Evolutionary conservation across 1,139 yeast species (phyloP), one percentile per base, ranked within the genome.

Genomic region (Geotrichum aggregatum): DNA sequence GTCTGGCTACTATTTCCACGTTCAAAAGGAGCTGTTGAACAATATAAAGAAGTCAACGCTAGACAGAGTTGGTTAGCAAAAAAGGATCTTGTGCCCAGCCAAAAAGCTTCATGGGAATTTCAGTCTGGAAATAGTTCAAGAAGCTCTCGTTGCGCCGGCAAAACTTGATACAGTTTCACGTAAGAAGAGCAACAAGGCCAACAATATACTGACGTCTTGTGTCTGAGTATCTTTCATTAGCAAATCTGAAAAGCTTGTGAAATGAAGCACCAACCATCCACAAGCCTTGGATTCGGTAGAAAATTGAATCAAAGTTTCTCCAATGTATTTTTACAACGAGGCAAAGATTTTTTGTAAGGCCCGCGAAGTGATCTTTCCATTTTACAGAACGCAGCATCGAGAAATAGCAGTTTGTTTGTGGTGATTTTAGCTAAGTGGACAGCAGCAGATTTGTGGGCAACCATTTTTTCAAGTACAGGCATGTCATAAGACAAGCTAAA

Each of bases 11-110:
- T 3, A 40, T 40, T 3, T 40, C 11, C 7, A 28, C 21, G 19
- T 22, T 22, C 3, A 40, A 14, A 8, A 31, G 44, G n/a, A 40
- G 11, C 10, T 13, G 28, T 10, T 11, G 16, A 8, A 40, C 5
- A n/a, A 40, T 40, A 14, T 40, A 26, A 3, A 26, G 19, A 26
- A 40, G 18, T 3, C 33, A n/a, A n/a, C 13, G 31, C 24, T 40
- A 31, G 24, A 18, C 33, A n/a, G 44, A 40, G 44, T 40, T 40
- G 44, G 44, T 21, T 8, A 21, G 33, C 33, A 21, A 14, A 28
- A 18, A 3, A 8, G 33, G 13, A n/a, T 40, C 33, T 22, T 40
- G n/a, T 13, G 33, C 30, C 6, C n/a, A 22, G 3, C 24, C 44
- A 22, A 40, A 24, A 4, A 40, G 33, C 10, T 40, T 31, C 4